These are phyloP conservation scores for Trametes elegans DNA, from an alignment of 768 basidiomycete genomes.

Conservation along the genomic window DNA sequence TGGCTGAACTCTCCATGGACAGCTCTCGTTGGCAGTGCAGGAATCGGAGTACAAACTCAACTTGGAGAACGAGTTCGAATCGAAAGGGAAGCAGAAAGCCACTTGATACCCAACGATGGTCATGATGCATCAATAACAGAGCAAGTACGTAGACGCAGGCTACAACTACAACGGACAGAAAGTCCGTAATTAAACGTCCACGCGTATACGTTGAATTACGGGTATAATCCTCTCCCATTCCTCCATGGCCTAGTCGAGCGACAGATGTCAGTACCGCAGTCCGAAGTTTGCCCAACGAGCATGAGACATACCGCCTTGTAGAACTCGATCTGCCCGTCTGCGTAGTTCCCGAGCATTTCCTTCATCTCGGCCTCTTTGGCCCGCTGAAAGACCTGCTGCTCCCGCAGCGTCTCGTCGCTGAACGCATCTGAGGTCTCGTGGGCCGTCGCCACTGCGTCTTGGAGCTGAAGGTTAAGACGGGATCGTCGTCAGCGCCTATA, in stretches of 20 bases:
- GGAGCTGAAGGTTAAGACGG: slow-evolving; percentile 52
- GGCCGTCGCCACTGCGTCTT: slow-evolving; percentile 93
- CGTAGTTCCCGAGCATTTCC: slow-evolving; percentile 84
- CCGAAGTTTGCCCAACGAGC: too few relatives aligned
- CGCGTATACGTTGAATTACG: slow-evolving; percentile 88
- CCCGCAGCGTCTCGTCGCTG: slow-evolving; percentile 90
- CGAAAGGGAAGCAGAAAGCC: slow-evolving; percentile 24
- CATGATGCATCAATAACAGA: slow-evolving; percentile 2
- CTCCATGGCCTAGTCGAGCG: slow-evolving; percentile 74
- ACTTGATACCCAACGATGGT: background rate
- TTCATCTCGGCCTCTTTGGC: slow-evolving; percentile 97
- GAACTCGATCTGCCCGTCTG: slow-evolving; percentile 94
- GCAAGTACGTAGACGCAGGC: background rate
- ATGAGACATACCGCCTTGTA: slow-evolving; percentile 64
- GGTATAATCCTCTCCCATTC: slow-evolving; percentile 97
- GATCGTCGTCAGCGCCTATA: background rate
- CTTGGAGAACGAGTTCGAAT: slow-evolving; percentile 12
- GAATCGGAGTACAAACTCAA: slow-evolving; percentile 72
- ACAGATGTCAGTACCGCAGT: slow-evolving; percentile 14
- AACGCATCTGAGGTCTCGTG: slow-evolving; percentile 97
- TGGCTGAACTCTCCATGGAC: background rate
- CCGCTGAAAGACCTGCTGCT: slow-evolving; percentile 87
- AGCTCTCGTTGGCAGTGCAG: slow-evolving; percentile 78
- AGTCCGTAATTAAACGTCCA: slow-evolving; percentile 63
- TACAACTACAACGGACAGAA: slow-evolving; percentile 19